phyloP scores from a whole-genome alignment of 169 alveolate genomes.

The Plasmodium knowlesi region DNA sequence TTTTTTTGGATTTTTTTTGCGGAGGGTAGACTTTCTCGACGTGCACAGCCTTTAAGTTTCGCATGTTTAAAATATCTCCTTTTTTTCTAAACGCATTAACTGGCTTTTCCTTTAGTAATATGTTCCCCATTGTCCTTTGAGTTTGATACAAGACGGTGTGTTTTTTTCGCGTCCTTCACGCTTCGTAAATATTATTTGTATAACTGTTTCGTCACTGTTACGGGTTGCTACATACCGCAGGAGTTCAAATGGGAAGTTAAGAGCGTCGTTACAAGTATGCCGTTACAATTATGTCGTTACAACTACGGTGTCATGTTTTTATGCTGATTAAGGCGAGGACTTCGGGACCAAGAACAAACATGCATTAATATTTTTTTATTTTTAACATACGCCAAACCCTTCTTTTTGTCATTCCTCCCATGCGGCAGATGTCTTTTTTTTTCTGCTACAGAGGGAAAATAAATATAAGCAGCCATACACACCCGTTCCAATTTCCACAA shows the following conservation, averaged over 20 bases:
- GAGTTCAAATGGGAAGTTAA: not conserved
- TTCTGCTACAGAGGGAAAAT: not conserved
- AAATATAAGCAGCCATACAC: not conserved
- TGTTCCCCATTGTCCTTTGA: slow-evolving; percentile 16
- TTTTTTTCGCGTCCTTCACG: not conserved
- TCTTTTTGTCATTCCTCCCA: not conserved
- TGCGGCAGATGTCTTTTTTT: not conserved
- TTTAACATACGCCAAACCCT: not conserved
- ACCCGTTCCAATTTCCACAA: not conserved
- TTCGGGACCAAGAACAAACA: not conserved
- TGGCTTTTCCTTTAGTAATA: slow-evolving; percentile 17
- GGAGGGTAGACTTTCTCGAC: slow-evolving; percentile 75
- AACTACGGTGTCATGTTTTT: not conserved
- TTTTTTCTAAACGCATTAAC: slow-evolving; percentile 18
- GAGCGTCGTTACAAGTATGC: not conserved
- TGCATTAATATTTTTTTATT: not conserved
- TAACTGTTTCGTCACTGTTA: not conserved
- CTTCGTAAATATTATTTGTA: not conserved
- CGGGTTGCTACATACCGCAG: not conserved
- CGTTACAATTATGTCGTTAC: not conserved
- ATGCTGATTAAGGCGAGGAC: not conserved
- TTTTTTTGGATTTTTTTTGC: slow-evolving; percentile 68
- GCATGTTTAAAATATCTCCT: slow-evolving; percentile 53
- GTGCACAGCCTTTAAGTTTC: slow-evolving; percentile 73
- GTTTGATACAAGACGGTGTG: not conserved